Conservation (phyloP, 2,329 filamentous ascomycete genomes). For the Cephalotrichum gorgonifer region DNA sequence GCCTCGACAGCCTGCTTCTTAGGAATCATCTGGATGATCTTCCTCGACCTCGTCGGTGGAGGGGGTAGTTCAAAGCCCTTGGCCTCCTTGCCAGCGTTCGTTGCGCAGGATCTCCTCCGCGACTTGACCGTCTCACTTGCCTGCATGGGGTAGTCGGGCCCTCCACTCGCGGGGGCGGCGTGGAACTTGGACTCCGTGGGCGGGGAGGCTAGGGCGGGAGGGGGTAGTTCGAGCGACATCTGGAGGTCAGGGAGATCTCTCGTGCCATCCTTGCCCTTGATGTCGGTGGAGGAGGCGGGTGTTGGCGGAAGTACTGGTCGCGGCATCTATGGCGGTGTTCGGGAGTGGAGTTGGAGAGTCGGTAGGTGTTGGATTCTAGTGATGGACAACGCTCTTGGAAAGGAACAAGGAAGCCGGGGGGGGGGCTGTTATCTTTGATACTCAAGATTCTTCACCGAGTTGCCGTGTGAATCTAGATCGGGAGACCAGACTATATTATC, state of each 20-base stretch:
- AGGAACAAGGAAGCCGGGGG: background rate
- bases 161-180: constrained; percentile 5
- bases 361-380: background rate
- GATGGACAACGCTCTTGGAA: background rate
- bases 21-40: constrained; percentile 98
- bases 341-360: background rate
- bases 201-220: constrained; percentile 50
- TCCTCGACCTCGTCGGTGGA: constrained; percentile 81
- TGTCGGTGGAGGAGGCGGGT: constrained; percentile 70
- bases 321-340: constrained; percentile 41
- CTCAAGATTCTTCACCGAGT: background rate
- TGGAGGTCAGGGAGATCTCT: constrained; percentile 51
- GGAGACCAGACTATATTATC: background rate
- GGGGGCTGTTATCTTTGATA: background rate
- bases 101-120: constrained; percentile 39
- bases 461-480: background rate
- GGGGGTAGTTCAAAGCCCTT: constrained; percentile 72
- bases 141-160: constrained; percentile 33
- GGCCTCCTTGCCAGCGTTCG: constrained; percentile 42
- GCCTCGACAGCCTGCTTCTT: constrained; percentile 23
- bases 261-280: constrained; percentile 60
- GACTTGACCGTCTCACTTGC: constrained; percentile 41
- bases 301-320: constrained; percentile 59
- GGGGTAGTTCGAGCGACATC: constrained; percentile 63
- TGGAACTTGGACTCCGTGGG: constrained; percentile 4